phyloP scores from a whole-genome alignment of 1,284 basidiomycete genomes.

The Termitomyces sp. region DNA sequence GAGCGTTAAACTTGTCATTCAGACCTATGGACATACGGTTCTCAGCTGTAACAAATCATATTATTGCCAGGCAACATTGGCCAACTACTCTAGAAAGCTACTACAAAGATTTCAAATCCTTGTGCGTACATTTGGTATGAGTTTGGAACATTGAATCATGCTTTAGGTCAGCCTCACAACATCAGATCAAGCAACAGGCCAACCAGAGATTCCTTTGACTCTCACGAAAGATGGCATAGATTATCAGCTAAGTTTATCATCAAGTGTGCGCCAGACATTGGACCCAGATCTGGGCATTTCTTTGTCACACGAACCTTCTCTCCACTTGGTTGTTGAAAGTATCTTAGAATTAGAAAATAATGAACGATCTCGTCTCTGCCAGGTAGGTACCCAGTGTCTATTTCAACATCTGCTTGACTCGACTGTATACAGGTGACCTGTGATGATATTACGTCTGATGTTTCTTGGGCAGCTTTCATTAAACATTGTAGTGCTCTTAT shows the following conservation, averaged over 20 bases:
- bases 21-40: slow-evolving; percentile 52
- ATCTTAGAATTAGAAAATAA: slow-evolving; percentile 52
- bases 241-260: slow-evolving; percentile 48
- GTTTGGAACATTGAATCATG: background rate
- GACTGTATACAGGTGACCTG: slow-evolving; percentile 40
- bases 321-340: slow-evolving; percentile 36
- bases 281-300: slow-evolving; percentile 21
- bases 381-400: slow-evolving; percentile 36
- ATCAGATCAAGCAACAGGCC: slow-evolving; percentile 25
- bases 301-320: slow-evolving; percentile 13
- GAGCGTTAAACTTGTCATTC: background rate
- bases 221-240: slow-evolving; percentile 33
- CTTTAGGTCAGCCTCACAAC: slow-evolving; percentile 28
- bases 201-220: slow-evolving; percentile 49
- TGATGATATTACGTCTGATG: slow-evolving; percentile 31
- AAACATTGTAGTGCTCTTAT: slow-evolving; percentile 38
- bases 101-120: slow-evolving; percentile 32
- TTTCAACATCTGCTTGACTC: background rate
- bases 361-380: slow-evolving; percentile 46
- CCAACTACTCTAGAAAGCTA: slow-evolving; percentile 44
- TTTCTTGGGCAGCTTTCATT: slow-evolving; percentile 50
- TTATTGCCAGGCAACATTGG: slow-evolving; percentile 25
- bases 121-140: slow-evolving; percentile 33
- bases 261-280: slow-evolving; percentile 43
- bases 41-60: slow-evolving; percentile 31